Conservation (phyloP, 129 eudicot species). For the Arctium minus region DNA sequence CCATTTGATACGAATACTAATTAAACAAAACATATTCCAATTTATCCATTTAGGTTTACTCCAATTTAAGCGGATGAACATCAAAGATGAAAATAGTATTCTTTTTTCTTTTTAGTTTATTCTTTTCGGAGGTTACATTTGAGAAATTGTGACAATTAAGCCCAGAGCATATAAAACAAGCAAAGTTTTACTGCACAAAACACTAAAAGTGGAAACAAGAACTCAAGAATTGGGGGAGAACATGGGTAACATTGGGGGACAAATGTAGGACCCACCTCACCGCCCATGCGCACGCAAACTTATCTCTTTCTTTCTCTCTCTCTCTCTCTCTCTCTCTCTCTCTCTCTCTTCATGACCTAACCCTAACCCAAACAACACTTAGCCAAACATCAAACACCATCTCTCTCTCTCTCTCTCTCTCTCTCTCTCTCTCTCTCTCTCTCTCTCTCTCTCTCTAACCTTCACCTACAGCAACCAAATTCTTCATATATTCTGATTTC, state of each 20-base stretch:
- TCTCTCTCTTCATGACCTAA: conserved; percentile 49
- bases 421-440: conserved; percentile 27
- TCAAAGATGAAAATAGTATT: neutral
- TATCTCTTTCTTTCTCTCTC: conserved; percentile 21
- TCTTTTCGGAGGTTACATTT: neutral
- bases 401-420: conserved; percentile 29
- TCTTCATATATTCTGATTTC: conserved; percentile 14
- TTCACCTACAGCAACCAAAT: conserved; percentile 38
- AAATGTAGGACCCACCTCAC: conserved; percentile 46
- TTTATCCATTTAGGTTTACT: neutral
- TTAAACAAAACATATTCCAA: neutral
- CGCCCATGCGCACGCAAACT: conserved; percentile 91
- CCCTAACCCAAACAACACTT: conserved; percentile 57
- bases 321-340: conserved; percentile 32
- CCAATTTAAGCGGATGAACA: neutral
- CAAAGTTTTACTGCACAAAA: conserved; percentile 1
- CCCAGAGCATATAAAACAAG: neutral
- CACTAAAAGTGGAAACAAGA: conserved; percentile 23
- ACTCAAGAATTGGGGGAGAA: conserved; percentile 32
- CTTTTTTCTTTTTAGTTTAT: neutral
- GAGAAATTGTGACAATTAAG: neutral
- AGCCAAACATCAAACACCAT: conserved; percentile 22
- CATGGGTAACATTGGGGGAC: conserved; percentile 37
- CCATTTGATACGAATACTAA: too few relatives aligned
- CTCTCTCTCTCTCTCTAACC: conserved; percentile 26